These are phyloP conservation scores for Cladosporium sp. DNA, from an alignment of 2,329 filamentous ascomycete species.

Conservation along the genomic window DNA sequence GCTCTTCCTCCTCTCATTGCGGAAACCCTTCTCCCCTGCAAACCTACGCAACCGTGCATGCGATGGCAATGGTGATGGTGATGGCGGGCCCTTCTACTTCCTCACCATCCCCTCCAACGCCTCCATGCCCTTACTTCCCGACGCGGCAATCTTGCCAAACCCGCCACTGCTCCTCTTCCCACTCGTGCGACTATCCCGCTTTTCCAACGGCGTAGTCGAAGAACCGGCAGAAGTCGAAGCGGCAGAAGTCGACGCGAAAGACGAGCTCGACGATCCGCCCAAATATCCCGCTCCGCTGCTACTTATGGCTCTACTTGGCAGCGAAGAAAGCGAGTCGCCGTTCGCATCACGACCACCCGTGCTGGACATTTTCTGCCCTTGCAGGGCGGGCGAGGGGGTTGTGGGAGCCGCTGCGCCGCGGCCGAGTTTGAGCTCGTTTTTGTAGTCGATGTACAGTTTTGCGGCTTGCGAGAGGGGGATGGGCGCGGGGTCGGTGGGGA, in stretches of 20 bases:
- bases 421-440: constrained; percentile 45
- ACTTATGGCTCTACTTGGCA: constrained; percentile 50
- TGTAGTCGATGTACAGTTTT: constrained; percentile 80
- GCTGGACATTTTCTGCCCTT: constrained; percentile 3
- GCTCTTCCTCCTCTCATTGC: too few relatives aligned
- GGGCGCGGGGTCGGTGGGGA: constrained; percentile 69
- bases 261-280: neutral
- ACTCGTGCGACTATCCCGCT: constrained; percentile 2
- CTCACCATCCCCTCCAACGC: constrained; percentile 29
- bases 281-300: constrained; percentile 24
- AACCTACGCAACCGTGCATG: too few relatives aligned
- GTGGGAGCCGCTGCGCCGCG: constrained; percentile 9
- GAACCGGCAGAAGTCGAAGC: neutral
- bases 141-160: neutral
- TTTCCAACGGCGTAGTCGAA: constrained; percentile 1
- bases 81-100: constrained; percentile 24
- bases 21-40: too few relatives aligned
- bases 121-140: constrained; percentile 22
- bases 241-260: constrained; percentile 13
- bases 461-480: constrained; percentile 81
- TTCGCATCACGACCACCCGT: constrained; percentile 24
- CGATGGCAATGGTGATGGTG: too few relatives aligned
- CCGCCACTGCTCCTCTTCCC: constrained; percentile 7
- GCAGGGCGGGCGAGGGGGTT: neutral
- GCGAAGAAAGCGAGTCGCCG: constrained; percentile 57